phyloP scores from a whole-genome alignment of 2,329 filamentous ascomycete genomes.

The Blastomyces percursus region DNA sequence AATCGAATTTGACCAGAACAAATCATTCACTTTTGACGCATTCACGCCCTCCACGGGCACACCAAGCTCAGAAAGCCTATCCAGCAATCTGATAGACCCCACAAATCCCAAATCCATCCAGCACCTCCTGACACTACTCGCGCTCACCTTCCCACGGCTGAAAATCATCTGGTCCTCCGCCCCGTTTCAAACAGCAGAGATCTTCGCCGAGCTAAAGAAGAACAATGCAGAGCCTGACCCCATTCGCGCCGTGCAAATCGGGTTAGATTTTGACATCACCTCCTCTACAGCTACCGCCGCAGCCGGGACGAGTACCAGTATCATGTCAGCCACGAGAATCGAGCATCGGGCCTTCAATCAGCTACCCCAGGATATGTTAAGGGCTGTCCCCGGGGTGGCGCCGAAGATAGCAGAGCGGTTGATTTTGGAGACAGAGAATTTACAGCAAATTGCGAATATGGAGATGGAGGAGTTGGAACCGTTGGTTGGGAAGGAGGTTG shows the following conservation, averaged over 20 bases:
- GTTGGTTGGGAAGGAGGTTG: constrained; percentile 67
- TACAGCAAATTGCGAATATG: constrained; percentile 80
- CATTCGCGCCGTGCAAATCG: constrained; percentile 70
- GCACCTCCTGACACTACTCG: constrained; percentile 82
- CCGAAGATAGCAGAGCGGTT: constrained; percentile 65
- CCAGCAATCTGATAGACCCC: constrained; percentile 52
- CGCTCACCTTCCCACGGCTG: constrained; percentile 78
- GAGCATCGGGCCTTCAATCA: constrained; percentile 63
- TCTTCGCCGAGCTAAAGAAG: constrained; percentile 87
- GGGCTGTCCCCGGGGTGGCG: constrained; percentile 71
- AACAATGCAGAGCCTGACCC: constrained; percentile 86
- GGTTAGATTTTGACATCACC: constrained; percentile 50
- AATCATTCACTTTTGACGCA: constrained; percentile 87
- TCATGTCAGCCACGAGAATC: constrained; percentile 45
- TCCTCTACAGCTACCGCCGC: constrained; percentile 15
- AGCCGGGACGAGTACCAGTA: constrained; percentile 24
- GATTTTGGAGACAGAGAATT: constrained; percentile 60
- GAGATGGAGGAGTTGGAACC: constrained; percentile 58
- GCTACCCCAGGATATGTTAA: constrained; percentile 82
- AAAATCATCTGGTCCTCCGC: constrained; percentile 89
- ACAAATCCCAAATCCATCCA: constrained; percentile 65
- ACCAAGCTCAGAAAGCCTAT: constrained; percentile 46
- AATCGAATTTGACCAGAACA: constrained; percentile 96
- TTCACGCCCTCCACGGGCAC: constrained; percentile 29
- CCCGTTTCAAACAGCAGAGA: constrained; percentile 93